phyloP scores from a whole-genome alignment of 75 land plant genomes.

The Pinus tabuliformis region DNA sequence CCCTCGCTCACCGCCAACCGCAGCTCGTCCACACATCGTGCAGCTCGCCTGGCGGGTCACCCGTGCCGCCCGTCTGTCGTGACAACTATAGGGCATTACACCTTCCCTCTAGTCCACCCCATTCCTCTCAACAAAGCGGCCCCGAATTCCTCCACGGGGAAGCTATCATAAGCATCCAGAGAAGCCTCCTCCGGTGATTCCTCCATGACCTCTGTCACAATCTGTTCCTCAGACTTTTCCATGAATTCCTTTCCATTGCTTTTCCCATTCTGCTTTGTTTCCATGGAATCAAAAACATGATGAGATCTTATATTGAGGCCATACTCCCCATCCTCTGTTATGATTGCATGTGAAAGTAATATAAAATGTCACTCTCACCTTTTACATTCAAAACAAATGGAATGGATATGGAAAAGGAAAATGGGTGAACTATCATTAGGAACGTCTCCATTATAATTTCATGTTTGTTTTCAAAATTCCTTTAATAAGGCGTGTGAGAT shows the following conservation, averaged over 20 bases:
- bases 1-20: too few relatives aligned
- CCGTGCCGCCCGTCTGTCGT: too few relatives aligned
- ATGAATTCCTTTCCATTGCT: neutral
- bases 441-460: too few relatives aligned
- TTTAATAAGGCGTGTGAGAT: too few relatives aligned
- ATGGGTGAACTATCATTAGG: too few relatives aligned
- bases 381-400: too few relatives aligned
- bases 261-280: neutral
- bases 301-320: conserved; percentile 27
- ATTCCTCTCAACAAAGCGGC: conserved; percentile 66
- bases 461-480: too few relatives aligned
- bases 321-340: neutral
- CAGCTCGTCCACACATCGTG: too few relatives aligned
- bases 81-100: too few relatives aligned
- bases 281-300: neutral
- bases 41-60: too few relatives aligned
- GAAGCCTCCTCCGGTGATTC: conserved; percentile 55
- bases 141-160: conserved; percentile 67
- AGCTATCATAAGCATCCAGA: conserved; percentile 41
- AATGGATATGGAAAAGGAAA: too few relatives aligned
- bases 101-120: conserved; percentile 75
- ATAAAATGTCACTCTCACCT: too few relatives aligned
- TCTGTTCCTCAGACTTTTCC: conserved; percentile 12
- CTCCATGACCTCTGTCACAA: conserved; percentile 40
- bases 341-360: conserved; percentile 17